Evolutionary conservation across 208 protist genomes (phyloP).

Genomic region (Acanthamoeba rhysodes): DNA sequence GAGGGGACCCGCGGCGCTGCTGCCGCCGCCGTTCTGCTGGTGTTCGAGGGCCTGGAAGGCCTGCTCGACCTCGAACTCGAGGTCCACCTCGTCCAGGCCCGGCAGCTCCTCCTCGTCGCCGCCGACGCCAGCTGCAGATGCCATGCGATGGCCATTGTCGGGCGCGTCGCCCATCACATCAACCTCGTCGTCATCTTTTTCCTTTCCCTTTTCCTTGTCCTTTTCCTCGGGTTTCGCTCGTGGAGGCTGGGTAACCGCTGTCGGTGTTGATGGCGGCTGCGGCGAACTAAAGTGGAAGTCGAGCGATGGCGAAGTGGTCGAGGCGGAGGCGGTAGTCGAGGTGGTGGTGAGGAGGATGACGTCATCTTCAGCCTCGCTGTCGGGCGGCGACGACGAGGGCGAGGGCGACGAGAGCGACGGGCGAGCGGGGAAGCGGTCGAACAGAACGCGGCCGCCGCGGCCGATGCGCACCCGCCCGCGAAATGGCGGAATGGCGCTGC

Average conservation of each 20-base stretch:
- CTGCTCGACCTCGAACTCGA: constrained; percentile 16
- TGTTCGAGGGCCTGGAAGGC: constrained; percentile 54
- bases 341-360: neutral
- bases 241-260: neutral
- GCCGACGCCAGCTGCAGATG: neutral
- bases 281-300: neutral
- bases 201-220: neutral
- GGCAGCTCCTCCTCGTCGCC: neutral
- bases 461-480: constrained; percentile 41
- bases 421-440: neutral
- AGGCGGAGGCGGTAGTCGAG: neutral
- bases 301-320: neutral
- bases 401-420: neutral
- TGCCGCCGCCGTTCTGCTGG: neutral
- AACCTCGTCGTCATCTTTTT: neutral
- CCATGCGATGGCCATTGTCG: neutral
- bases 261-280: neutral
- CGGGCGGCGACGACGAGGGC: neutral
- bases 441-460: constrained; percentile 35
- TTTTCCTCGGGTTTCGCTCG: neutral
- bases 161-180: neutral
- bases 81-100: constrained; percentile 37
- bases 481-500: neutral
- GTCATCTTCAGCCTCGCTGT: neutral
- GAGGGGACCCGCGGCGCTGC: neutral